Conservation (phyloP, 768 basidiomycete genomes). For the Pleurotus giganteus region DNA sequence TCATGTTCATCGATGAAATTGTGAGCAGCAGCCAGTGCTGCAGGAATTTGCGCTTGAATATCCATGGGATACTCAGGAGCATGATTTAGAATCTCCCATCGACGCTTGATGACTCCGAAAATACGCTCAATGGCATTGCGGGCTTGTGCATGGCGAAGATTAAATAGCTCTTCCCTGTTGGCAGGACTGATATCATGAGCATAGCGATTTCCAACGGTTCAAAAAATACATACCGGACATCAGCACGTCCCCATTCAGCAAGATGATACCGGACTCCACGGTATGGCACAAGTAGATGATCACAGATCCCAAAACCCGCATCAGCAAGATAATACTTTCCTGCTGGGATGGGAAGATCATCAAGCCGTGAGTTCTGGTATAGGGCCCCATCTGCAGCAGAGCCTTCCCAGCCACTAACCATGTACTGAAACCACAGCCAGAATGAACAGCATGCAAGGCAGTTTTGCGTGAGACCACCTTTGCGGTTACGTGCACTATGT, state of each 20-base stretch:
- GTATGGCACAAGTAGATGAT: constrained; percentile 35
- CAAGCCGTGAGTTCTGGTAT: constrained; percentile 23
- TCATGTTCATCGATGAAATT: constrained; percentile 29
- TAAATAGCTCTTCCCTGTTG: constrained; percentile 38
- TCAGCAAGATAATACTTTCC: constrained; percentile 34
- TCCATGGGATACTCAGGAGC: constrained; percentile 21
- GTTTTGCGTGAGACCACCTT: constrained; percentile 37
- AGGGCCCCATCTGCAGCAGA: constrained; percentile 32
- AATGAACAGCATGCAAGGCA: constrained; percentile 32
- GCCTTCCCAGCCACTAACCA: constrained; percentile 40
- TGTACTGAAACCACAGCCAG: constrained; percentile 31
- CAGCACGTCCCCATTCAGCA: constrained; percentile 28
- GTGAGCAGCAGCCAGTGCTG: constrained; percentile 22
- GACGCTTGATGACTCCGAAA: constrained; percentile 34
- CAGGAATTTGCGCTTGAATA: constrained; percentile 21
- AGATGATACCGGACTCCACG: constrained; percentile 35
- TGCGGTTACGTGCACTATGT: constrained; percentile 20
- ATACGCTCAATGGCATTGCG: constrained; percentile 37
- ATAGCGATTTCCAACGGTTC: constrained; percentile 11
- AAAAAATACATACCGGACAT: constrained; percentile 12
- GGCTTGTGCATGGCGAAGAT: constrained; percentile 36
- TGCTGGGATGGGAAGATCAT: constrained; percentile 27
- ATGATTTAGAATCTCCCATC: constrained; percentile 16
- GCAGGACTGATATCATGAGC: constrained; percentile 22
- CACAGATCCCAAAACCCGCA: constrained; percentile 33